These are phyloP conservation scores for Colletotrichum caudatum DNA, from an alignment of 2,329 filamentous ascomycete species.

Conservation along the genomic window DNA sequence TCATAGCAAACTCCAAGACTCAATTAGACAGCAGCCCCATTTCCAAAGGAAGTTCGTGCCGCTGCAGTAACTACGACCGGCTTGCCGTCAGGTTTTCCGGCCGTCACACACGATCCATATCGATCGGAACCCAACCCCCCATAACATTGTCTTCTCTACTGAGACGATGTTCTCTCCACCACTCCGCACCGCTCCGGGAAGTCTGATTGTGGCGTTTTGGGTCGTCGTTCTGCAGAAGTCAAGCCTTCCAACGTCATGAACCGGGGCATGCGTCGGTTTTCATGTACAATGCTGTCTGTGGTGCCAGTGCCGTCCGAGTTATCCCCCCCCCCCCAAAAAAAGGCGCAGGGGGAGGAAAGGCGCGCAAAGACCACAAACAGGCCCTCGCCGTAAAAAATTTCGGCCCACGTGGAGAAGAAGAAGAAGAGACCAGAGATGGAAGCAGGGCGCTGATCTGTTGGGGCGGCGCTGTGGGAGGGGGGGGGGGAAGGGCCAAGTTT, in stretches of 20 bases:
- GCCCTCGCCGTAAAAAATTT: conserved; percentile 18
- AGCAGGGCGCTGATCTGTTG: conserved; percentile 21
- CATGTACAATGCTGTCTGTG: background rate
- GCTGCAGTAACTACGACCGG: conserved; percentile 16
- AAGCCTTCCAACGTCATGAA: background rate
- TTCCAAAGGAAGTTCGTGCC: conserved; percentile 11
- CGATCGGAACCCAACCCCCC: background rate
- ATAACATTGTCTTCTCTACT: background rate
- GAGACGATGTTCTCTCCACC: background rate
- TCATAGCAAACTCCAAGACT: conserved; percentile 14
- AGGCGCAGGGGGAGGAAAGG: background rate
- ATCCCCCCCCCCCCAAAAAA: background rate
- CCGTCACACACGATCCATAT: conserved; percentile 29
- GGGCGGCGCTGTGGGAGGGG: conserved; percentile 4
- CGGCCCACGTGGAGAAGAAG: conserved; percentile 27
- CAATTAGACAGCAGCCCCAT: conserved; percentile 20
- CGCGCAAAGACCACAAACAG: conserved; percentile 29
- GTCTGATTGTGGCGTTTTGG: background rate
- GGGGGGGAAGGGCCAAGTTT: no score
- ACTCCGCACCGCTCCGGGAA: background rate
- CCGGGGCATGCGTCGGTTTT: background rate
- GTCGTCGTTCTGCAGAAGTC: background rate
- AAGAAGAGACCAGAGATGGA: conserved; percentile 3
- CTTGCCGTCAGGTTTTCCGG: conserved; percentile 13
- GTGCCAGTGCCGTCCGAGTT: background rate